Conservation (phyloP, 2,329 filamentous ascomycete genomes). For the Nothopassalora personata region DNA sequence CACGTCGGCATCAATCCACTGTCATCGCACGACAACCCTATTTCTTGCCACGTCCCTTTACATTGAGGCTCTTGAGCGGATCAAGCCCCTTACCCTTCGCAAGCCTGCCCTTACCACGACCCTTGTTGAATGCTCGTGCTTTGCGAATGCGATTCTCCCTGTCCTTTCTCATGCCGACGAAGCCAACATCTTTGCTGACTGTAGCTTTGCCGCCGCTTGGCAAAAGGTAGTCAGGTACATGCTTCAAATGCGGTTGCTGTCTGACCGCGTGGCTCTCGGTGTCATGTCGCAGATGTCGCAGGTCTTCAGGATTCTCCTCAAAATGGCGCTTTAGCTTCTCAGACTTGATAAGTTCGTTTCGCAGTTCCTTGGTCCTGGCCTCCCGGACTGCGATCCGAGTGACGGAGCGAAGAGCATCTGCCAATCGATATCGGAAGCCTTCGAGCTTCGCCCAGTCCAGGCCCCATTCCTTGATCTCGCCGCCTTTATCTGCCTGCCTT, state of each 20-base stretch:
- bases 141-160: conserved; percentile 47
- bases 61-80: conserved; percentile 82
- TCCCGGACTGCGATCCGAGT: conserved; percentile 86
- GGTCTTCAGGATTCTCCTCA: conserved; percentile 89
- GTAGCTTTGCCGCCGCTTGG: conserved; percentile 67
- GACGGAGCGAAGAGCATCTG: conserved; percentile 83
- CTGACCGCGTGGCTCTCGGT: conserved; percentile 76
- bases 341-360: conserved; percentile 84
- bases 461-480: conserved; percentile 81
- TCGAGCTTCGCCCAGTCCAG: conserved; percentile 95
- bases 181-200: conserved; percentile 62
- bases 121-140: conserved; percentile 38
- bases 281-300: conserved; percentile 84
- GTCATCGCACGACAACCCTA: conserved; percentile 6
- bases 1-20: no score
- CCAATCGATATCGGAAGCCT: conserved; percentile 90
- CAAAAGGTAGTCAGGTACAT: conserved; percentile 89
- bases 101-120: conserved; percentile 48
- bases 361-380: conserved; percentile 79
- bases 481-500: conserved; percentile 70
- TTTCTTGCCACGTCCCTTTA: conserved; percentile 32
- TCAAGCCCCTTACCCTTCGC: conserved; percentile 63
- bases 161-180: conserved; percentile 60
- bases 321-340: conserved; percentile 95
- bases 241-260: conserved; percentile 83